phyloP scores from a whole-genome alignment of 352 stramenopile species.

The Globisporangium alternatum region DNA sequence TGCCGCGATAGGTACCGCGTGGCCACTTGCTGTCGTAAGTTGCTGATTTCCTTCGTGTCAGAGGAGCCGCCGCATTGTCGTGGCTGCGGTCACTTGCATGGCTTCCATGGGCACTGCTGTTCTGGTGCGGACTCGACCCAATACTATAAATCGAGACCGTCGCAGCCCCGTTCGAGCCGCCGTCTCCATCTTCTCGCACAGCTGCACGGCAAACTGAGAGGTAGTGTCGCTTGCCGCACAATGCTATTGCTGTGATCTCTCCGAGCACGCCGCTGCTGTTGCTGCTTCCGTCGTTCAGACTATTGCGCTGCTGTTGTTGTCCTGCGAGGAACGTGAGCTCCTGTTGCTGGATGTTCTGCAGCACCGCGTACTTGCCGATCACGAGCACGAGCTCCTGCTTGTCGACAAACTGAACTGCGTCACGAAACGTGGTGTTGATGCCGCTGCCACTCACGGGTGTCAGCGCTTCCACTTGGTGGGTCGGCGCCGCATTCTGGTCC shows the following conservation, averaged over 20 bases:
- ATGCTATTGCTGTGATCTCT: constrained; percentile 65
- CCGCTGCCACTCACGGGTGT: constrained; percentile 50
- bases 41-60: constrained; percentile 9
- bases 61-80: background rate
- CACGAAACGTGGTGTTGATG: constrained; percentile 44
- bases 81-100: background rate
- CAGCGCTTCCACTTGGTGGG: constrained; percentile 17
- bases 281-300: background rate
- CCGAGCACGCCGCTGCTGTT: constrained; percentile 26
- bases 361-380: constrained; percentile 60
- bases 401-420: constrained; percentile 53
- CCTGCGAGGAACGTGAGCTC: constrained; percentile 49
- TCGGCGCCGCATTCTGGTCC: background rate
- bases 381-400: constrained; percentile 58
- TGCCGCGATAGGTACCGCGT: constrained; percentile 33
- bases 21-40: background rate
- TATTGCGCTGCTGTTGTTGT: constrained; percentile 17
- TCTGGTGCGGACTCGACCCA: background rate
- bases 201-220: constrained; percentile 54
- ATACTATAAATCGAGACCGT: constrained; percentile 41
- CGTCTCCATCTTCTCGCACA: constrained; percentile 6
- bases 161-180: constrained; percentile 15
- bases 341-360: constrained; percentile 66
- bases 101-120: background rate
- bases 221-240: constrained; percentile 54